Evolutionary conservation across 805 yeast species (phyloP), one percentile per base, ranked within the genome.

Genomic region (Saccharomycopsis selenospora): DNA sequence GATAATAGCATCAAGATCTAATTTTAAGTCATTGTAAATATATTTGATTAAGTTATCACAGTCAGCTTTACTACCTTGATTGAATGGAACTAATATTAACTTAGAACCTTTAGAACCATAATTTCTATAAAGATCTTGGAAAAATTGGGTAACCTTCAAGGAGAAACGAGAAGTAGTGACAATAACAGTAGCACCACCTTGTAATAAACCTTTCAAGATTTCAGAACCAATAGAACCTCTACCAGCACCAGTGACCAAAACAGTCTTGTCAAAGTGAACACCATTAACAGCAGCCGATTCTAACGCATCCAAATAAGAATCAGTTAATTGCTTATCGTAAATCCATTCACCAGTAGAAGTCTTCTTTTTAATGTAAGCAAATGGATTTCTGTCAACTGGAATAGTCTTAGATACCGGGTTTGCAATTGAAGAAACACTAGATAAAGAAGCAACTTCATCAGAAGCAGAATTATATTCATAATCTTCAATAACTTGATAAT

Each of bases 141-240:
- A 93, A 72, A 81, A 91, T 69, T 93, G 98, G 48, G 98, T 90
- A 44, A 88, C 95, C 66, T 82, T 78, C 73, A 87, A 86, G 55
- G 95, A 85, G 77, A 85, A 93, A 68, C 96, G 79, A 24, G 96
- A 89, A 46, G 99, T 93, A 43, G 99, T 93, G 49, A 91, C 96
- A 63, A 93, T 73, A 59, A 90, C 97, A 67, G 85, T 87, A 43
- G 99, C 98, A 75, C 99, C 99, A 71, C 99, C 99, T 62, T 91
- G 81, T 49, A 93, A 74, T 64, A 93, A 75, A 56, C 99, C 99
- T 72, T 87, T 95, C 64, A 93, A 75, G 58, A 93, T 79, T 69
- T 93, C 96, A 53, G 96, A 96, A 72, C 98, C 99, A 63, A 93
- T 93, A 45, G 99, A 93, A 48, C 98, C 99, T 43, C 87, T 90